Base-by-base conservation (phyloP, 2,329 filamentous ascomycete species). In the Fusarium sublunatum region DNA sequence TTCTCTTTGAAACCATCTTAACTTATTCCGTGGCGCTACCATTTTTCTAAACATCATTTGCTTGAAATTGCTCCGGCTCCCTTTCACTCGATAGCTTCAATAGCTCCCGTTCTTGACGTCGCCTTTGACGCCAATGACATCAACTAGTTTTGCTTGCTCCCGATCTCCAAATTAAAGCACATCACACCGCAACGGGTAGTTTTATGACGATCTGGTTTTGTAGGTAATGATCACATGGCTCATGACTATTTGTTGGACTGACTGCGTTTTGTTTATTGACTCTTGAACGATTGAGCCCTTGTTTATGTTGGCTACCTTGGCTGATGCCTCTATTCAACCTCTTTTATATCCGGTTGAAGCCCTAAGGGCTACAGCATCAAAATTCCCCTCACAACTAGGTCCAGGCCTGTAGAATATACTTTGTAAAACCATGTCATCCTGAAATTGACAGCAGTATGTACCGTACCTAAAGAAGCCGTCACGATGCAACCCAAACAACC, bases 71-170 rank as follows among this genome's bases (percentile, higher is more conserved):
- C 43, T 39, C 29, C 29, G 42, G 36, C 46, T 53, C 59, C 49
- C 41, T 53, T 32, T 50, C 26, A 31, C 44, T 51, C 62, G 58
- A 48, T 6, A 24, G 19, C 19, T 19, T 19, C 45, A 51, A 15
- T 28, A 29, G 53, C 43, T 46, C 31, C 31, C 39, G 52, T 52
- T 35, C 43, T 51, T 39, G 51, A 61, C 49, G 35, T 42, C 54
- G 51, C 41, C 46, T 48, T 26, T 36, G 61, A 54, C 54, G 47
- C 45, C 58, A 65, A 66, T 65, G 62, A 65, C 62, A 65, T 65
- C 62, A 65, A 63, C 42, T 41, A 39, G 7, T 40, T 43, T 35
- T 19, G 26, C n/a, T 26, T 43, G 34, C 7, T 13, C 22, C 34
- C 51, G 45, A 62, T 60, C 60, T 52, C 42, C 55, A 56, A 49